Conservation (phyloP, 2,329 filamentous ascomycete species). For the Fusarium scirpi region DNA sequence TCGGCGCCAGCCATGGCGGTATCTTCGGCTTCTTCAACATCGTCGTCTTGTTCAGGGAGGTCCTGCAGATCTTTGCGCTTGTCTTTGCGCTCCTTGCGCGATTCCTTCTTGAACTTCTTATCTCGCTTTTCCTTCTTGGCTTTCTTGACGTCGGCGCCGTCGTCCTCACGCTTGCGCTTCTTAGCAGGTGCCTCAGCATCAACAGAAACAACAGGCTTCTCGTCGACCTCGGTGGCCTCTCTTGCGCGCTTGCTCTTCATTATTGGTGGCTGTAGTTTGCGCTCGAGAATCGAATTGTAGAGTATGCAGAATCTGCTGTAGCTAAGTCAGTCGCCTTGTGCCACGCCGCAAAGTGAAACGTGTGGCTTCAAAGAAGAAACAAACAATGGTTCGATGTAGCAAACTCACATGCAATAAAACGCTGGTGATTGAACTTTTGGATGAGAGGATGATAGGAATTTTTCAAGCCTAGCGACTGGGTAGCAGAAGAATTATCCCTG, state of each 20-base stretch:
- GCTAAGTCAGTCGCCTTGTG: slow-evolving; percentile 22
- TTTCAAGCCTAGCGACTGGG: slow-evolving; percentile 13
- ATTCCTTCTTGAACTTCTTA: slow-evolving; percentile 51
- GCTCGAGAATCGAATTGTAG: slow-evolving; percentile 1
- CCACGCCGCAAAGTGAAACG: slow-evolving; percentile 20
- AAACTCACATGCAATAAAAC: slow-evolving; percentile 19
- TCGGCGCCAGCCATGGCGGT: slow-evolving; percentile 45
- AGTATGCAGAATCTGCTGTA: slow-evolving; percentile 22
- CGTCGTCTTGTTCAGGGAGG: slow-evolving; percentile 51
- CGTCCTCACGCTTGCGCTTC: slow-evolving; percentile 55
- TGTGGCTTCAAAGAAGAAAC: slow-evolving; percentile 22
- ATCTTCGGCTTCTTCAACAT: slow-evolving; percentile 40
- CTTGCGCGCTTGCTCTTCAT: slow-evolving; percentile 57
- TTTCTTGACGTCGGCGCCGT: slow-evolving; percentile 46
- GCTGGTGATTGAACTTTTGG: slow-evolving; percentile 1
- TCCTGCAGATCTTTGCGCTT: slow-evolving; percentile 55
- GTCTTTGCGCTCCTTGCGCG: slow-evolving; percentile 56
- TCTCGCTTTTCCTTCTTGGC: slow-evolving; percentile 54
- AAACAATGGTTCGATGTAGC: slow-evolving; percentile 17
- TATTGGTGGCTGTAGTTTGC: slow-evolving; percentile 9
- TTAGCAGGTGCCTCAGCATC: slow-evolving; percentile 47
- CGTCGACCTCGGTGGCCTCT: slow-evolving; percentile 49
- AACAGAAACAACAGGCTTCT: slow-evolving; percentile 40
- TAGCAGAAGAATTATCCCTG: not conserved
- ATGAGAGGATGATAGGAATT: slow-evolving; percentile 19